phyloP scores from a whole-genome alignment of 106 monocot species.

The Dioscorea zingiberensis region DNA sequence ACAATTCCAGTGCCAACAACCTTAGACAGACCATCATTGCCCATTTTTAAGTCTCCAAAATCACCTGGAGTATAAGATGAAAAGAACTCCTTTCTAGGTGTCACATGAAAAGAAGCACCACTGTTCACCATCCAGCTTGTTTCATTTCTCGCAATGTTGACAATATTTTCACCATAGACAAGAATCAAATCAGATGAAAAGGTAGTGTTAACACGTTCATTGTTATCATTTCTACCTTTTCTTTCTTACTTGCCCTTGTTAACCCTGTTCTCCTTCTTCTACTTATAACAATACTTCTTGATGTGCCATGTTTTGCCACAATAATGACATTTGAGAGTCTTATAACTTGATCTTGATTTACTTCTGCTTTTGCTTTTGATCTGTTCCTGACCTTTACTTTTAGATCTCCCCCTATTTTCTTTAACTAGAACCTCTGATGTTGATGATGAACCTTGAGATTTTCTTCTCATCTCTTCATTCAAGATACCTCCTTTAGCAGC shows the following conservation, averaged over 20 bases:
- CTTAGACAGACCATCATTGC: not conserved
- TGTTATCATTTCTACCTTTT: not conserved
- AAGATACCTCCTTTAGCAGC: not conserved
- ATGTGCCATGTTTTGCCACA: too few relatives aligned
- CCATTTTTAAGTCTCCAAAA: conserved; percentile 12
- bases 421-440: not conserved
- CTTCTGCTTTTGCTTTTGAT: not conserved
- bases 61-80: conserved; percentile 5
- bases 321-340: not conserved
- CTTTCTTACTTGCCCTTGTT: too few relatives aligned
- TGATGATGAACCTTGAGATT: not conserved
- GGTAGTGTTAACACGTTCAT: too few relatives aligned
- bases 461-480: not conserved
- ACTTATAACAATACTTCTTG: not conserved
- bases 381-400: not conserved
- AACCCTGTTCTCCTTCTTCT: not conserved
- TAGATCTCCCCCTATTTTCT: not conserved
- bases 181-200: not conserved
- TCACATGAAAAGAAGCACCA: conserved; percentile 5
- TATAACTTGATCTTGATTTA: not conserved
- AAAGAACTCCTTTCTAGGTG: too few relatives aligned
- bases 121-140: not conserved
- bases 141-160: not conserved
- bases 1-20: conserved; percentile 8
- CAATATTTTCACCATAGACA: not conserved